A percentile compares a stretch with the other conserved stretches of the same genome.
Conservation (phyloP, 179 eudicot species). For the Carnegiea gigantea region DNA sequence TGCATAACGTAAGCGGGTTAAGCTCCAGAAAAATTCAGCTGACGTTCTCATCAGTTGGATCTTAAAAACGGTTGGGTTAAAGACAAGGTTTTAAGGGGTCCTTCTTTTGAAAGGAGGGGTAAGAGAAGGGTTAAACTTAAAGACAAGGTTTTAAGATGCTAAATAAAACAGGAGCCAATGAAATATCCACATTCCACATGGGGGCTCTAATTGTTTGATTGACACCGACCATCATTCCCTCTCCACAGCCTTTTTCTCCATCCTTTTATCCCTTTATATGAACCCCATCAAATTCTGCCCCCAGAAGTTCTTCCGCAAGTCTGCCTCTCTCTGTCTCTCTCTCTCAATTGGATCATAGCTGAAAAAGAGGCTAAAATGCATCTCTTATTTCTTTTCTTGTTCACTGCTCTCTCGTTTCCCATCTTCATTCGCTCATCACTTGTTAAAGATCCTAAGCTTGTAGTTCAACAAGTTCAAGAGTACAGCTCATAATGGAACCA, state of each 20-base stretch:
- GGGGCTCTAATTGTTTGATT: not conserved
- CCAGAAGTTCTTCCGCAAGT: not conserved
- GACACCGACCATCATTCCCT: too few species aligned
- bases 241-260: not conserved
- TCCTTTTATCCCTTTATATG: not conserved
- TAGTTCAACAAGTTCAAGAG: slow-evolving; percentile 25
- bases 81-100: too few species aligned
- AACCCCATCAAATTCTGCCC: slow-evolving; percentile 16
- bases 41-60: too few species aligned
- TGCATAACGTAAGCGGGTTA: not conserved
- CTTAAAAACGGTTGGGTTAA: too few species aligned
- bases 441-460: slow-evolving; percentile 26
- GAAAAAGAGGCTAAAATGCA: slow-evolving; percentile 19
- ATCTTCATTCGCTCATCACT: slow-evolving; percentile 21
- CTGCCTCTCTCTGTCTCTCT: not conserved
- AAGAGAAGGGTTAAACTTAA: not conserved
- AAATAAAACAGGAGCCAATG: not conserved
- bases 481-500: not conserved
- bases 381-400: slow-evolving; percentile 27
- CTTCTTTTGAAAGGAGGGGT: not conserved
- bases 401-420: slow-evolving; percentile 20
- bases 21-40: not conserved
- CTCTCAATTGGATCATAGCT: not conserved
- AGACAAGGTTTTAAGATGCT: not conserved
- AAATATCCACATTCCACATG: slow-evolving; percentile 13